Conservation (phyloP, 208 protist genomes). For the Spongospora subterranea region DNA sequence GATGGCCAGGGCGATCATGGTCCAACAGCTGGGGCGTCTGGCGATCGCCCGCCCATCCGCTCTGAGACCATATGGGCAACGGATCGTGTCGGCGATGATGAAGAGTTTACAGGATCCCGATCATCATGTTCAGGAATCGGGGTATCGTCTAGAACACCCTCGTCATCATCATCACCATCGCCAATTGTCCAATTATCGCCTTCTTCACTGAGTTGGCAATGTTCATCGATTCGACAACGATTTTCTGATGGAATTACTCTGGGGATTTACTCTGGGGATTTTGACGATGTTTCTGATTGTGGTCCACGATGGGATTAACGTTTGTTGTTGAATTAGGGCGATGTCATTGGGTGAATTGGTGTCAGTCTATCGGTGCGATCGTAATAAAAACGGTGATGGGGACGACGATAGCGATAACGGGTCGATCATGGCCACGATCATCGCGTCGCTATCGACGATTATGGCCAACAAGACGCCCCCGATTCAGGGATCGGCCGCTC, state of each 20-base stretch:
- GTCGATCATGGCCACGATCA: not conserved
- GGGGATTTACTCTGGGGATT: too few species aligned
- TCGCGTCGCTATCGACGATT: not conserved
- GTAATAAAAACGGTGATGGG: not conserved
- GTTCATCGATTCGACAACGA: too few species aligned
- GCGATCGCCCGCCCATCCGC: not conserved
- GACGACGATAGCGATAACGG: not conserved
- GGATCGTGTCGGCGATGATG: not conserved
- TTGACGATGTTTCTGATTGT: not conserved
- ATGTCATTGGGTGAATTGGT: too few species aligned
- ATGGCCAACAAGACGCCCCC: not conserved
- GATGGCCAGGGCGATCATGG: not conserved
- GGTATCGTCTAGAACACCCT: not conserved
- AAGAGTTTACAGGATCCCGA: not conserved
- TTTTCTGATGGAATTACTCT: too few species aligned
- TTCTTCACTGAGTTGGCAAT: too few species aligned
- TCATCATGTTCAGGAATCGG: not conserved
- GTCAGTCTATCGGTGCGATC: too few species aligned
- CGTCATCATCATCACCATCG: not conserved
- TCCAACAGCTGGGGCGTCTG: not conserved
- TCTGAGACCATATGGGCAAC: not conserved
- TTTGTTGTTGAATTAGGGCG: too few species aligned
- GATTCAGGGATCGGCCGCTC: not conserved
- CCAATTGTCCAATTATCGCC: too few species aligned
- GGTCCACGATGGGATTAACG: not conserved